Conservation (phyloP, 768 basidiomycete genomes). For the Leucogyrophana mollusca region DNA sequence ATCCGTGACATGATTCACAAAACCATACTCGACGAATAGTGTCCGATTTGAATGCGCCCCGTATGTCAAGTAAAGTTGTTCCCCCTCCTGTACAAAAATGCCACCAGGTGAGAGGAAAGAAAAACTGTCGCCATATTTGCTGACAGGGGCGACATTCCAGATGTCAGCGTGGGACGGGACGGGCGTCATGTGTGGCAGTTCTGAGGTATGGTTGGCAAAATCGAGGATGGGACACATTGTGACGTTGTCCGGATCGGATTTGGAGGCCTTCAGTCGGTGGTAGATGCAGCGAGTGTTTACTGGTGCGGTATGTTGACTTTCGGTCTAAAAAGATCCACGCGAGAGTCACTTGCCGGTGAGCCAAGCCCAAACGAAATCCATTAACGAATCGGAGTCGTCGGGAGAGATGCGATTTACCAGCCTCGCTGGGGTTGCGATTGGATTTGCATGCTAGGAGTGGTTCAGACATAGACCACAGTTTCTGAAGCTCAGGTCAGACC, state of each 20-base stretch:
- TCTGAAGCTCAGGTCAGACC: constrained; percentile 36
- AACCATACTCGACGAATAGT: constrained; percentile 90
- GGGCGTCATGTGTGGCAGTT: constrained; percentile 43
- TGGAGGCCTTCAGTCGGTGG: constrained; percentile 50
- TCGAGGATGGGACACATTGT: constrained; percentile 90
- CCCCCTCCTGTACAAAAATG: constrained; percentile 39
- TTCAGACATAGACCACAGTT: background rate
- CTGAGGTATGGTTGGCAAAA: constrained; percentile 76
- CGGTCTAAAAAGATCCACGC: background rate
- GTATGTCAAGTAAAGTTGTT: constrained; percentile 79
- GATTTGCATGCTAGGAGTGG: background rate
- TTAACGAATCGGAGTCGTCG: constrained; percentile 8
- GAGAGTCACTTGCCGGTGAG: constrained; percentile 63
- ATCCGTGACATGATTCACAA: constrained; percentile 46
- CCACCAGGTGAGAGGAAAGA: constrained; percentile 49
- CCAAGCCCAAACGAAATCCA: constrained; percentile 86
- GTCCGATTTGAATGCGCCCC: constrained; percentile 76
- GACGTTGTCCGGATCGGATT: constrained; percentile 68
- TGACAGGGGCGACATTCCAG: constrained; percentile 35
- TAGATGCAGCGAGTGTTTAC: constrained; percentile 94
- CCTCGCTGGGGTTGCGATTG: background rate
- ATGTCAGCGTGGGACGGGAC: constrained; percentile 33
- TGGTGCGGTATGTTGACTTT: constrained; percentile 26
- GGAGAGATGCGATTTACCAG: background rate
- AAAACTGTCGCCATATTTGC: constrained; percentile 43